Evolutionary conservation across 441 rosid genomes (phyloP), one percentile per base, ranked within the genome.

Genomic region (Gossypium laxum): DNA sequence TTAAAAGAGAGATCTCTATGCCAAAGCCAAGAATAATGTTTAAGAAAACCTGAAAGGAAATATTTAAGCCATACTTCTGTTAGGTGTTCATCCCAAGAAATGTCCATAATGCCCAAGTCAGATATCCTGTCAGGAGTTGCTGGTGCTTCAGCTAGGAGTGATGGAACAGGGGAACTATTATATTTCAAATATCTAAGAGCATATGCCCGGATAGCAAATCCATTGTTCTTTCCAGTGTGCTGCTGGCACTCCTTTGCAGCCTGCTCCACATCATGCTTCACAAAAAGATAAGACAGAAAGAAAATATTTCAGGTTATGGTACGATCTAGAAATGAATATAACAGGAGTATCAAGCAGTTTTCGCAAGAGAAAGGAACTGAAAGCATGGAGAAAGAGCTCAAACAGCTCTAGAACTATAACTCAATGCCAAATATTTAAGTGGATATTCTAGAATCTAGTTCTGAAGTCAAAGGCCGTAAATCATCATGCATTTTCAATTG

Each of bases 121-220:
- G 81, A 85, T 57, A 82, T 74, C 71, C 82, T 79, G 76, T 85
- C 90, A 55, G 91, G 84, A 74, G 89, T 84, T 69, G 84, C 75
- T 2, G 87, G 92, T 72, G 85, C 88, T 76, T 87, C 90, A 59
- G 87, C 89, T 82, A 80, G 87, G 78, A 75, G 78, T 67, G 82
- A 72, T 76, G 82, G 85, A 74, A 79, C 75, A 67, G 78, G 68
- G 74, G 81, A 80, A 70, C 74, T 77, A 77, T 78, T 88, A 75
- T 70, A 84, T 79, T 84, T 84, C 85, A 96, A 81, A 85, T 83
- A 96, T 76, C 88, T 89, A 59, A 86, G 75, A 60, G 98, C 99
- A 85, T 93, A 96, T 68, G 81, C 87, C 83, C 71, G 83, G 79
- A 96, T 74, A 18, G 86, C 82, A 72, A 26, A 72, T 71, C 70